Conservation (phyloP, 305 asterid genomes). For the Fraxinus angustifolia region DNA sequence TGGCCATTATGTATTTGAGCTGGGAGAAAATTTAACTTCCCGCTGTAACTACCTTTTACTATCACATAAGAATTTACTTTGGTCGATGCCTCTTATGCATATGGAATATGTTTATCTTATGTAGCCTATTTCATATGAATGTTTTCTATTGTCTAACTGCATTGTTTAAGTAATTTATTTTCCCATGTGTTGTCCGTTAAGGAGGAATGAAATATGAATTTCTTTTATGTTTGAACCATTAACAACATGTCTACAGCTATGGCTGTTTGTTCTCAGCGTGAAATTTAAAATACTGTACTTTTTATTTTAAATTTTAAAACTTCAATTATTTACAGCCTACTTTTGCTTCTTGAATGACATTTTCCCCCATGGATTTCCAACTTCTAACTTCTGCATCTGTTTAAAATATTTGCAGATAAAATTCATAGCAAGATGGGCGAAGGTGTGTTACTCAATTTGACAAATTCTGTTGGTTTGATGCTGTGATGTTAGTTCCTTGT, state of each 20-base stretch:
- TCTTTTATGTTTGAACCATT: not conserved
- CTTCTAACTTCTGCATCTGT: not conserved
- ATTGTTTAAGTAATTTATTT: not conserved
- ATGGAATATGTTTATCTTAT: not conserved
- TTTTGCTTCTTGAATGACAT: not conserved
- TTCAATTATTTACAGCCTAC: not conserved
- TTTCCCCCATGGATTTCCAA: not conserved
- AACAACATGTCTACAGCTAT: not conserved
- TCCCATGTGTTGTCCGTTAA: not conserved
- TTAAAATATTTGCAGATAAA: conserved; percentile 50
- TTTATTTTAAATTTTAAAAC: not conserved
- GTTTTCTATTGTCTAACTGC: not conserved
- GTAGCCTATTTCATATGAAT: not conserved
- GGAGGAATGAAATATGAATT: not conserved
- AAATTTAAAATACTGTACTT: not conserved
- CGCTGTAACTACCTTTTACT: conserved; percentile 81
- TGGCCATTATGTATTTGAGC: conserved; percentile 92
- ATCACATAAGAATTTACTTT: conserved; percentile 25
- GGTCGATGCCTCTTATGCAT: not conserved
- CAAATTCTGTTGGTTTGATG: not conserved
- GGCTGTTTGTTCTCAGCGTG: not conserved
- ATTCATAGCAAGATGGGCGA: conserved; percentile 96
- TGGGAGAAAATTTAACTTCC: conserved; percentile 90
- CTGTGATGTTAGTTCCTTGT: not conserved
- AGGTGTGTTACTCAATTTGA: conserved; percentile 31